A percentile compares a stretch with the other conserved stretches of the same genome.
phyloP scores from a whole-genome alignment of 2,329 filamentous ascomycete species.

The Aspergillus calidoustus region DNA sequence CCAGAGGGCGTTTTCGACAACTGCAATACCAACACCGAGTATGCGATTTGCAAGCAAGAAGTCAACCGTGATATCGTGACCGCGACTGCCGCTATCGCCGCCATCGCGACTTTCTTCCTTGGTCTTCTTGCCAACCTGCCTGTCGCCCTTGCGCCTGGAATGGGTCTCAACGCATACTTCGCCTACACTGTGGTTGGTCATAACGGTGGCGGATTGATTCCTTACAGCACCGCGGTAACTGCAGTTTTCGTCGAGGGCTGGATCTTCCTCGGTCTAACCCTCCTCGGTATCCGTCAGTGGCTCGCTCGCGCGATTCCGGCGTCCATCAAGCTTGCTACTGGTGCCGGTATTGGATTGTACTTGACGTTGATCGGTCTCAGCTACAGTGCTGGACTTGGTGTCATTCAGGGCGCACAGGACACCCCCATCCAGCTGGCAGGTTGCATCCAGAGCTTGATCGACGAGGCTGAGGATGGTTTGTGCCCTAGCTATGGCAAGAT shows the following conservation, averaged over 20 bases:
- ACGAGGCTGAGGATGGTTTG: constrained; percentile 41
- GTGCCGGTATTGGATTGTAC: constrained; percentile 84
- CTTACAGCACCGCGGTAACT: constrained; percentile 76
- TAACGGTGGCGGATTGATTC: constrained; percentile 73
- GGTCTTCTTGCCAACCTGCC: constrained; percentile 81
- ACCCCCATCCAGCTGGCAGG: constrained; percentile 78
- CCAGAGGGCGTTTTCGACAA: constrained; percentile 42
- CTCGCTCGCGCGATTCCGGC: constrained; percentile 80
- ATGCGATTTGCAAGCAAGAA: constrained; percentile 53
- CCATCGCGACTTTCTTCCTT: constrained; percentile 80
- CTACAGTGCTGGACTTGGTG: constrained; percentile 80
- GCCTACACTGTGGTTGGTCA: constrained; percentile 79
- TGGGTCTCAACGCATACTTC: constrained; percentile 88
- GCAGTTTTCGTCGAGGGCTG: constrained; percentile 89
- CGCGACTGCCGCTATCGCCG: constrained; percentile 80
- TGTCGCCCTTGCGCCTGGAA: constrained; percentile 72
- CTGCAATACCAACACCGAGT: constrained; percentile 56
- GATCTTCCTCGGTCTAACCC: constrained; percentile 78
- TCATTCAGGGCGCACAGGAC: constrained; percentile 69
- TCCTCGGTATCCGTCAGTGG: constrained; percentile 85
- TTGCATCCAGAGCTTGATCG: constrained; percentile 61
- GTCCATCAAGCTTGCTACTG: constrained; percentile 85
- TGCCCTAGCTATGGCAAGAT: constrained; percentile 73
- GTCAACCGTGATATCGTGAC: constrained; percentile 81
- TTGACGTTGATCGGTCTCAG: constrained; percentile 68